Evolutionary conservation across 2,329 filamentous ascomycete genomes (phyloP).

Genomic region (Ceratocystis huliohia): DNA sequence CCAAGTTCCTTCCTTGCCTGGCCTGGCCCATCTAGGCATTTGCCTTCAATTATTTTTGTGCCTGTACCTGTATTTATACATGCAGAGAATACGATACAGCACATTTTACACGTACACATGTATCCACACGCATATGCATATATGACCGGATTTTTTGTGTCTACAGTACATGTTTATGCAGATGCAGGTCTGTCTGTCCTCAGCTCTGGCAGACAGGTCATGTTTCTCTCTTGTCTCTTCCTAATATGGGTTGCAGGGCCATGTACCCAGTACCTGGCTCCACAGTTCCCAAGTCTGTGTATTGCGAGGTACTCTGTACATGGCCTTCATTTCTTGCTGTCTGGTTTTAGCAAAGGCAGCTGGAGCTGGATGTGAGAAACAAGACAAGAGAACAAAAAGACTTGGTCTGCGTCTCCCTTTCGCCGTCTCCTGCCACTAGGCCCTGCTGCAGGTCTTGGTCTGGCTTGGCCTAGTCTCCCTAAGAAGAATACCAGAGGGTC

Average conservation of each 20-base stretch:
- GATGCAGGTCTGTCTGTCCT: no score
- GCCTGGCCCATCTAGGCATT: no score
- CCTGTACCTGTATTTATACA: background rate
- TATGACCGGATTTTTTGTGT: background rate
- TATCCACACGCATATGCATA: background rate
- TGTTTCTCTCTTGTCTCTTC: background rate
- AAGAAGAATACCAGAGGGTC: background rate
- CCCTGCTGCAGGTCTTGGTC: background rate
- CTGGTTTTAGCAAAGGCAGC: background rate
- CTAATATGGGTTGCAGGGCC: no score
- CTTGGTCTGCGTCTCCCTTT: background rate
- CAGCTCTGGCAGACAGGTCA: background rate
- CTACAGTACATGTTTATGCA: no score
- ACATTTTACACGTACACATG: background rate
- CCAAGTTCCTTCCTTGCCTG: background rate
- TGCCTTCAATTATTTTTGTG: no score
- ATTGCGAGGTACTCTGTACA: constrained; percentile 5
- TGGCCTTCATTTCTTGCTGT: background rate
- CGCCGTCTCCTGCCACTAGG: background rate
- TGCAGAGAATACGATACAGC: background rate
- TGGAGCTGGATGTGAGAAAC: background rate
- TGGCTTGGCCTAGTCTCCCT: no score
- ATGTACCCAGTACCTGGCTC: background rate
- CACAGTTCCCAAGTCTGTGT: background rate
- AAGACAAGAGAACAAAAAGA: no score